Evolutionary conservation across 768 basidiomycete genomes (phyloP).

Genomic region (Russula foetens): DNA sequence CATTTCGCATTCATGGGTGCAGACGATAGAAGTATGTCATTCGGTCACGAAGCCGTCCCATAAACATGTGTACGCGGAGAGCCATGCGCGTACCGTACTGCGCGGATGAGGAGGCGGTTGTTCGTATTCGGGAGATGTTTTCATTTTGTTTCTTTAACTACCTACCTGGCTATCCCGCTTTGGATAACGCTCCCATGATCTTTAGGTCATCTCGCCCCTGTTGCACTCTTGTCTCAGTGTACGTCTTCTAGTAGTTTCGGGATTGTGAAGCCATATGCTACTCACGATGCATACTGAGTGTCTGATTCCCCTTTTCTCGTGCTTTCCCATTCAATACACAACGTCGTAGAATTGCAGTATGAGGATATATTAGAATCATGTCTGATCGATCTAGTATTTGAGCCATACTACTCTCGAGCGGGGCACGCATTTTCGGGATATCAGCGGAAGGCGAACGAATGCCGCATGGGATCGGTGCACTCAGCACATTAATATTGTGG

Average conservation of each 20-base stretch:
- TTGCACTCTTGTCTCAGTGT: neutral
- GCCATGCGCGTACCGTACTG: conserved; percentile 3
- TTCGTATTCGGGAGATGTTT: neutral
- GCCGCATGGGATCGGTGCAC: neutral
- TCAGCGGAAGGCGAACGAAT: neutral
- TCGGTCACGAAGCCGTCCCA: conserved; percentile 54
- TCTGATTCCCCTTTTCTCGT: neutral
- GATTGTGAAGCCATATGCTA: neutral
- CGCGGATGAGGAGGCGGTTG: conserved; percentile 3
- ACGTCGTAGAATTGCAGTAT: neutral
- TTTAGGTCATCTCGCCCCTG: neutral
- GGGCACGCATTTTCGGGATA: neutral
- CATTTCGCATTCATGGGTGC: conserved; percentile 70
- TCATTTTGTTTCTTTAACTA: neutral
- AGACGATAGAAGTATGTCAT: conserved; percentile 77
- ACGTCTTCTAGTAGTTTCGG: conserved; percentile 1
- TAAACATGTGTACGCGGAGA: conserved; percentile 44
- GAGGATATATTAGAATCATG: neutral
- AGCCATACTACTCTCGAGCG: neutral
- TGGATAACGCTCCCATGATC: neutral
- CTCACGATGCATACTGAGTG: neutral
- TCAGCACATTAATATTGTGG: too few relatives aligned
- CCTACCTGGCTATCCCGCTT: neutral
- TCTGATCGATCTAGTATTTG: neutral
- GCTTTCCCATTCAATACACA: neutral